A percentile compares a stretch with the other conserved stretches of the same genome.
phyloP scores from a whole-genome alignment of 1,284 basidiomycete genomes.

The Ganoderma resinaceum region DNA sequence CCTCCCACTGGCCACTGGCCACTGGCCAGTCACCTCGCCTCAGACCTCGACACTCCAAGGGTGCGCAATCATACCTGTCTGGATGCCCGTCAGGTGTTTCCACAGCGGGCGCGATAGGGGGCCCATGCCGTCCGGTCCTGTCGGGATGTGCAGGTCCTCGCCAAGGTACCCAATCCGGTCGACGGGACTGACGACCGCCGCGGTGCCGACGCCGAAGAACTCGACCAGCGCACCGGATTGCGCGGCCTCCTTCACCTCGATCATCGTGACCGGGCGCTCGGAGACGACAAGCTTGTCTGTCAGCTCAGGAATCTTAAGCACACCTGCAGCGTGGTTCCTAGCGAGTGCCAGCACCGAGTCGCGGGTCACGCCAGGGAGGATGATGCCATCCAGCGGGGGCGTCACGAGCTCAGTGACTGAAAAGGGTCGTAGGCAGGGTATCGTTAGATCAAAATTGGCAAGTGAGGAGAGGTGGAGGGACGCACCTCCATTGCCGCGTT shows the following conservation, averaged over 20 bases:
- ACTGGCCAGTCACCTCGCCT: too few relatives aligned
- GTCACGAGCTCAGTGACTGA: conserved; percentile 84
- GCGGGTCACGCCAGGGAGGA: conserved; percentile 95
- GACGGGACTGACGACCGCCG: conserved; percentile 86
- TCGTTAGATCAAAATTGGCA: background rate
- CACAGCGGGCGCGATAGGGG: conserved; percentile 85
- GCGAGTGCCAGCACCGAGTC: conserved; percentile 90
- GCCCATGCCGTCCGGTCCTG: conserved; percentile 89
- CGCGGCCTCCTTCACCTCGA: conserved; percentile 82
- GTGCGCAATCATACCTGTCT: conserved; percentile 85
- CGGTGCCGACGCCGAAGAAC: conserved; percentile 93
- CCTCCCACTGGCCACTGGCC: background rate
- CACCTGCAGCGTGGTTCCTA: conserved; percentile 74
- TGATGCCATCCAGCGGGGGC: conserved; percentile 93
- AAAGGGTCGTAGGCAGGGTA: background rate
- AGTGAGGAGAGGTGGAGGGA: conserved; percentile 28
- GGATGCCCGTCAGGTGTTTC: conserved; percentile 88
- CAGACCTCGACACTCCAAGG: conserved; percentile 79
- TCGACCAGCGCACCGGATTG: conserved; percentile 81
- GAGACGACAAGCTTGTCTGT: conserved; percentile 76
- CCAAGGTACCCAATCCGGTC: conserved; percentile 90
- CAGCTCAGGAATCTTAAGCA: conserved; percentile 63
- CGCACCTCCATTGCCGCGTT: conserved; percentile 75
- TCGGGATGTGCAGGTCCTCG: conserved; percentile 85
- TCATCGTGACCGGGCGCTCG: conserved; percentile 91